Base-by-base conservation (phyloP, 768 basidiomycete species). In the Boletus rubroflammeus region DNA sequence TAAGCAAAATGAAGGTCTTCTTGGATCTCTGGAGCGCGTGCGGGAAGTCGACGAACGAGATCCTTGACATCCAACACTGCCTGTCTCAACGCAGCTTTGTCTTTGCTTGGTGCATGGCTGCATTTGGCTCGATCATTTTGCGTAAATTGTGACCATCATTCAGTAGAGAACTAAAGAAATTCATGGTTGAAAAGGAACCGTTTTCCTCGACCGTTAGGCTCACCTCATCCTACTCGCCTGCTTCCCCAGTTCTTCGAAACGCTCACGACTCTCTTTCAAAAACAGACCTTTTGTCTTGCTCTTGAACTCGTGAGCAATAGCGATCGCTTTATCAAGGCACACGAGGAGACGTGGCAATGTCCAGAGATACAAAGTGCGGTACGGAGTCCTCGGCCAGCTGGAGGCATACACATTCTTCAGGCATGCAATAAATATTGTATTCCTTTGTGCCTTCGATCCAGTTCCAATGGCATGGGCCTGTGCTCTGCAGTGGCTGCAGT, bases 341-440 rank as follows among this genome's bases (percentile, higher is more conserved):
- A 75, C 56, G 3, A 78, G 62, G 28, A 80, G 57, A 47, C 71
- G 74, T 2, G 78, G 76, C 8, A 81, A 64, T 17, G 67, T 66
- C 46, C 67, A 67, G 6, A 67, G 62, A 58, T 75, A 78, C 14
- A 76, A 62, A 0, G 62, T 51, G 14, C 68, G 70, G 54, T 81
- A 79, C 17, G 51, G 55, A 6, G 56, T 59, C 25, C 50, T 51
- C 32, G 54, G 34, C 75, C 76, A 74, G 3, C 52, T 48, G 28
- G 68, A 66, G 7, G 52, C 58, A 39, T 55, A 59, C 25, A 68
- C 66, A 25, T 64, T 60, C 41, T 60, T 56, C 29, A 69, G 47
- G 41, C 70, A 79, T 14, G 54, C 52, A 21, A 40, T 10, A 47
- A 73, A 78, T 26, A 68, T 42, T 5, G 45, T 46, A 10, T 60